These are phyloP conservation scores for Eimeria falciformis DNA, from an alignment of 169 alveolate genomes.

Conservation along the genomic window DNA sequence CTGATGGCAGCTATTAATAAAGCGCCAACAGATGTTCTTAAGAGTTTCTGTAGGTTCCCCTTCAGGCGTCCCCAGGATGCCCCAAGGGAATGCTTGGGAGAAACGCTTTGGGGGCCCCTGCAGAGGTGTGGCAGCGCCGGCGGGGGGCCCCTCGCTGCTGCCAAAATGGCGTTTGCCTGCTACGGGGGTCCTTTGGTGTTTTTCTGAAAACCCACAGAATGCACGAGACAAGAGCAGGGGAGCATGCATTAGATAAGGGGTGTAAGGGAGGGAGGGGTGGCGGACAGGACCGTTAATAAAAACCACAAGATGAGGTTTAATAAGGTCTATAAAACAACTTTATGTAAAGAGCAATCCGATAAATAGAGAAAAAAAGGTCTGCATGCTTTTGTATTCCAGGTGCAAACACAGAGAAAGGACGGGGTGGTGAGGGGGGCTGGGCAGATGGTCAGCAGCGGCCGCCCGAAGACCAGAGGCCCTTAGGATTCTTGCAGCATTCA, in stretches of 20 bases:
- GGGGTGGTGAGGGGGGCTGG: neutral
- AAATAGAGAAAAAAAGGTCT: too few species aligned
- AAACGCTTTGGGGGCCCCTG: neutral
- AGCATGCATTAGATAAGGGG: neutral
- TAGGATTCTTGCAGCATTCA: neutral
- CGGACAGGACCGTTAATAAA: neutral
- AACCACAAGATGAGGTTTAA: too few species aligned
- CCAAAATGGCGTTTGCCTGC: too few species aligned
- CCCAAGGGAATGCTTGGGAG: neutral
- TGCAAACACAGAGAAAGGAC: too few species aligned
- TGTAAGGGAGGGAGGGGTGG: neutral
- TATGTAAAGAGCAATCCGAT: too few species aligned
- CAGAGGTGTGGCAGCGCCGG: neutral
- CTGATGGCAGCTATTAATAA: neutral
- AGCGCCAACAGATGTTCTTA: too few species aligned
- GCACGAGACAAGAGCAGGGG: neutral
- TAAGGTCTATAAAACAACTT: too few species aligned
- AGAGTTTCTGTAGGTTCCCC: neutral
- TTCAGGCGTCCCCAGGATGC: neutral
- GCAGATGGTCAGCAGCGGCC: neutral
- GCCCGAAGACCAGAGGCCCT: neutral
- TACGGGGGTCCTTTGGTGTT: too few species aligned
- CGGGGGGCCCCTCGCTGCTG: constrained; percentile 12
- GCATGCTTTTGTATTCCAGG: too few species aligned
- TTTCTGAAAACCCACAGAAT: neutral